Conservation (phyloP, 2,329 filamentous ascomycete genomes). For the Exophiala sp. region DNA sequence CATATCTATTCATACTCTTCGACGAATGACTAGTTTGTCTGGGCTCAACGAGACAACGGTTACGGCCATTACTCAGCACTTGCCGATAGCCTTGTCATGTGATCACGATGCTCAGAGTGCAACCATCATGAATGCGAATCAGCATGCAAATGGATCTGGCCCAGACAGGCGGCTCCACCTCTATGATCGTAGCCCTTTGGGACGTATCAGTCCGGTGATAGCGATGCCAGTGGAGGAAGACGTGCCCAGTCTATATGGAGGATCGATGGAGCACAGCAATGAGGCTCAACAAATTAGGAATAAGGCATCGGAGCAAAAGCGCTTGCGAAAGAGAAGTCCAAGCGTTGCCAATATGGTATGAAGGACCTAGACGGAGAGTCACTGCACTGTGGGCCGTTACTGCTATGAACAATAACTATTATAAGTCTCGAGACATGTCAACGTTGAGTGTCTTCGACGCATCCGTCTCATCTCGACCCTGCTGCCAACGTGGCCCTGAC, state of each 20-base stretch:
- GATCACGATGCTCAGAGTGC: neutral
- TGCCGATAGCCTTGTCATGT: neutral
- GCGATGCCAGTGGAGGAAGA: conserved; percentile 13
- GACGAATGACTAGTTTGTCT: conserved; percentile 15
- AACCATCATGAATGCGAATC: conserved; percentile 3
- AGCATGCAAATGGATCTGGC: neutral
- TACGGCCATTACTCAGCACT: neutral
- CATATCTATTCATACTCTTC: conserved; percentile 26
- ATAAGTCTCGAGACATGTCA: no score
- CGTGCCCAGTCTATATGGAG: neutral
- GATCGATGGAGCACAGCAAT: neutral
- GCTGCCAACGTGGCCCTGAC: no score
- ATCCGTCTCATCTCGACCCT: no score
- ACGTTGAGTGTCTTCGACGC: no score
- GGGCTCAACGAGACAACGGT: conserved; percentile 8
- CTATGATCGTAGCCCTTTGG: conserved; percentile 20
- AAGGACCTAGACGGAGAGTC: neutral
- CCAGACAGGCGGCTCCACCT: neutral
- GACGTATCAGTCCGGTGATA: conserved; percentile 21
- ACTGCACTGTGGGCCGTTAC: no score
- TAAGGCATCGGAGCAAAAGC: conserved; percentile 2
- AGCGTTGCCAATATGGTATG: conserved; percentile 14
- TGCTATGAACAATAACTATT: no score
- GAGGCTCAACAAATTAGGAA: neutral
- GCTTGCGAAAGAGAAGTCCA: conserved; percentile 11